Evolutionary conservation across 495 filamentous ascomycete species (phyloP), one percentile per base, ranked within the genome.

Genomic region (Trichocladium uniseriatum): DNA sequence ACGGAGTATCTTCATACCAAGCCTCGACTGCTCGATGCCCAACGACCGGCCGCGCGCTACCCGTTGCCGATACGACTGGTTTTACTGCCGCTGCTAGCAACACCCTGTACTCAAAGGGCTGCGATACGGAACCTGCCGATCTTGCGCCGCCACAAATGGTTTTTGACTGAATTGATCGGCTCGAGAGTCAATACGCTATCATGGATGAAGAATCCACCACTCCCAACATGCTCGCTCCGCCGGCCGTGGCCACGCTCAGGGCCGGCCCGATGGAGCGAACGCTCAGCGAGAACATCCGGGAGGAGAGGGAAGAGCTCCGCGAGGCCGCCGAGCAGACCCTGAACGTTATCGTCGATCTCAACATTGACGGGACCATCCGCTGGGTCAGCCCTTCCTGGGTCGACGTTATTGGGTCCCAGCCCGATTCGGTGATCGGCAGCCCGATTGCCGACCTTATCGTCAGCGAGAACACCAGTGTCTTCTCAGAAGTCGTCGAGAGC

Each of bases 331-430:
- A 98, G 67, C 88, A 97, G 71, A 95, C 87, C 9, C 72, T 92
- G 61, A 97, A 95, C 68, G 85, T 95, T 45, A 96, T 98, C 55
- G 70, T 97, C 61, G 89, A 98, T 65, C 77, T 98, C 44, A 86
- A 84, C 56, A 74, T 97, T 40, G 86, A 94, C 57, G 87, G 87
- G 40, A 82, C 78, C 34, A 84, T 98, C 56, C 80, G 86, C 61
- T 97, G 94, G 88, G 90, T 92, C 49, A 97, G 91, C 66, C 86
- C 89, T 8, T 94, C 90, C n/a, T 98, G 92, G 92, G 79, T 79
- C 48, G 88, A 95, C 58, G 86, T 98, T 38, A 82, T 97, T 39
- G 92, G 92, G 41, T 89, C 86, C 5, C 58, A 75, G 36, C 79
- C 80, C 15, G 79, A 84, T 14, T 77, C 83, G 11, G 82, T 96